Base-by-base conservation (phyloP, 129 eudicot species). In the Chrysanthemum makinoi region DNA sequence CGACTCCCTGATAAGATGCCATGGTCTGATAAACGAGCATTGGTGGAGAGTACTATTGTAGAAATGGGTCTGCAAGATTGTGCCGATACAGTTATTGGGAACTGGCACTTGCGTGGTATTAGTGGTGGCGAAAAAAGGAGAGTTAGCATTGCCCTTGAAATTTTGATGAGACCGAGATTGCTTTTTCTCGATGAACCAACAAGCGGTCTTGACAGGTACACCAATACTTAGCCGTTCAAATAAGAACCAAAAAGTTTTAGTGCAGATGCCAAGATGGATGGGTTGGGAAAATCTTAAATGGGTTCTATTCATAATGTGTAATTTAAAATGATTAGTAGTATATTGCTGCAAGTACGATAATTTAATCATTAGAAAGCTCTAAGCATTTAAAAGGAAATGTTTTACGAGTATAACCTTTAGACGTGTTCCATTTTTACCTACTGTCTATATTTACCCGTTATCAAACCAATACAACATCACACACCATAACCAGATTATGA, bases 41-140 rank as follows among this genome's bases (percentile, higher is more conserved):
- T 95, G 78, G 87, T 95, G 1, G 99, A 95, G 77, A 95, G 99
- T 74, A 95, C 99, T 10, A 95, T 95, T 24, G 69, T 95, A 11
- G 99, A 95, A 69, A 95, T 95, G 99, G 97, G 99, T 9, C 99
- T 95, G 20, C 97, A 95, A 73, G 99, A 95, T 69, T 95, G 99
- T 55, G 99, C 99, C 0, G 97, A 95, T 75, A 95, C 99, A 0
- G 99, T 95, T 1, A 84, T 95, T 1, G 99, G 99, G 4, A 95
- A 95, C 52, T 95, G 99, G 99, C 99, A 95, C 66, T 77, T 95
- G 79, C 92, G 99, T 10, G 99, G 99, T 8, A 82, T 95, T 10
- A 95, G 99, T 49, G 99, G 99, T 3, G 99, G 99, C 13, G 99
- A 95, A 68, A 95, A 83, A 62, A 80, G 99, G 26, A 76, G 99